Evolutionary conservation across 108 stramenopile species (phyloP), one percentile per base, ranked within the genome.

Genomic region (Cyclotella atomus): DNA sequence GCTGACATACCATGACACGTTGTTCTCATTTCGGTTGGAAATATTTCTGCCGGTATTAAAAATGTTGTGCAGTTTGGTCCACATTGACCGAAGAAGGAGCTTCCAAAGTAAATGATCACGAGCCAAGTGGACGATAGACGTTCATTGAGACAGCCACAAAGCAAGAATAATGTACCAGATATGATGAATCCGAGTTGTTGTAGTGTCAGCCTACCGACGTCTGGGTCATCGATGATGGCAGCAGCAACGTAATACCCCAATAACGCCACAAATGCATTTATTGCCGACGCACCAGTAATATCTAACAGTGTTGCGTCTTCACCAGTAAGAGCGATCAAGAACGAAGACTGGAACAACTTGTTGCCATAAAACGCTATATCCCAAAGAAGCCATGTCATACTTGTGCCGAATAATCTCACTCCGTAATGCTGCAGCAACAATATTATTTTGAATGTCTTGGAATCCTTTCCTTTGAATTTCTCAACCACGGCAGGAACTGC

Each of bases 331-430:
- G 85, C 88, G 56, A 88, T 27, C 15, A 92, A 55, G 59, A 92
- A 87, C 2, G 77, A 65, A 0, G 76, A 72, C 64, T 92, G 91
- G 61, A 92, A 92, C 0, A 92, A 71, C 54, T 92, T 92, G 65
- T 92, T 92, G 8, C 91, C 91, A 66, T 92, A 92, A 76, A 88
- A 92, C 32, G 89, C 85, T 44, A 92, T 68, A 60, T 92, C 91
- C 91, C 91, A 92, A 1, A 90, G 53, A 8, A 90, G 35, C 91
- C 91, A 92, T 12, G 87, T 53, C 8, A 75, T 27, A 23, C 83
- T 77, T 1, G 88, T 83, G 10, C 91, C 91, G 60, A 92, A 82
- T 32, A 92, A 59, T 45, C 91, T 57, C 20, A 80, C 64, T 32
- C 91, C 91, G 59, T 86, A 92, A 46, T 89, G 64, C 15, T 70